Base-by-base conservation (phyloP, 148 eudicot genomes). In the Suaeda aralocaspica region DNA sequence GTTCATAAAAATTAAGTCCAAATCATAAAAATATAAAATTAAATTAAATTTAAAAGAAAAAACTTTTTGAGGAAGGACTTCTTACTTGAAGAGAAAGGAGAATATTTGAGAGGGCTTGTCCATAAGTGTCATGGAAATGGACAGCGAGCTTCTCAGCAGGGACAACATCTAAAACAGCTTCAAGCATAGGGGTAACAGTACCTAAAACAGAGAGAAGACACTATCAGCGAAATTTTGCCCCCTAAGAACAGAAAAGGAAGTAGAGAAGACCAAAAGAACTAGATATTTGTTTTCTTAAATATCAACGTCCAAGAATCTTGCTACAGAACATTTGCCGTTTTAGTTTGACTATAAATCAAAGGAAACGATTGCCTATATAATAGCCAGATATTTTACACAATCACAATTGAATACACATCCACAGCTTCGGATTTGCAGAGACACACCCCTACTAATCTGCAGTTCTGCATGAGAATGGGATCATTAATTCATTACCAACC, bases 101-200 rank as follows among this genome's bases (percentile, higher is more conserved):
- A 84, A 93, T 93, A 72, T 93, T 91, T 61, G 97, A 85, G 73
- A 90, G 91, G 57, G 97, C 97, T 80, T 93, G 97, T 39, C 97
- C 97, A 58, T 91, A 91, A 11, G 98, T 93, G 76, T 93, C 97
- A 56, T 91, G 98, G 72, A 93, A 93, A 84, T 91, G 97, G 25
- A 93, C 97, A 71, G 97, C 96, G 71, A 91, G 95, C 81, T 83
- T 88, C 82, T 87, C 92, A 45, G 84, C 66, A 31, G 92, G 96
- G 67, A 93, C 82, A 73, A 83, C 87, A 60, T 78, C 67, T 14
- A 78, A 61, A 66, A 88, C 96, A 71, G 92, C 92, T 81, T 91
- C 91, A 72, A 93, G 90, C 96, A 93, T 90, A 71, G 88, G 86
- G 68, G 87, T 58, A 45, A 93, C 88, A 46, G 92, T 81, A 46